Evolutionary conservation across 495 filamentous ascomycete genomes (phyloP), one percentile per base, ranked within the genome.

Genomic region (Talaromyces borbonicus): DNA sequence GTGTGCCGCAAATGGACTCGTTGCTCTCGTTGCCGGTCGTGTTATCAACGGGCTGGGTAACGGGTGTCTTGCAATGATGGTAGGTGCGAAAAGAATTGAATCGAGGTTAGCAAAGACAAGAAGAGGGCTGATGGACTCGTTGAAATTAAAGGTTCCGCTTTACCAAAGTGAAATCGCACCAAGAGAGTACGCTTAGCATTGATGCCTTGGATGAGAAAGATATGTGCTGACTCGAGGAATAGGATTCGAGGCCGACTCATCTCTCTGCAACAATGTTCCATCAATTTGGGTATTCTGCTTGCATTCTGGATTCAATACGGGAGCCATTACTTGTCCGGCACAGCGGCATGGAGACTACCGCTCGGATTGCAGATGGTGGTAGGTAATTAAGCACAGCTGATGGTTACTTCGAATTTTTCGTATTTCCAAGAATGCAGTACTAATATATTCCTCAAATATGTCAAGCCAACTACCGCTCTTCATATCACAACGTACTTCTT

Each of bases 131-230:
- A n/a, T n/a, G n/a, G n/a, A n/a, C n/a, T n/a, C n/a, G n/a, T n/a
- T n/a, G n/a, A n/a, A n/a, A n/a, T n/a, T n/a, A n/a, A n/a, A n/a
- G n/a, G n/a, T n/a, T 8, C 57, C 55, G 0, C 32, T 52, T 5
- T 56, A 55, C 22, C 57, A 59, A 18, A 59, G 56, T 30, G 56
- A 59, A 26, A 56, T 59, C 29, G 36, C 56, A 0, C 56, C 56
- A 9, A 27, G 41, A 14, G 46, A 59, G 53, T 56, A 42, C 47
- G 50, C 27, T 3, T 18, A 5, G 29, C 33, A 5, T 49, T 18
- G 44, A 20, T 30, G 32, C 14, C 39, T 24, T 30, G 12, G 11
- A 35, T 15, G 14, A 7, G 31, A n/a, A 15, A 6, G 4, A 16
- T 14, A 2, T 35, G n/a, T 35, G 6, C 31, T 35, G 12, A 9